Percentiles rank a stretch among this genome's conserved stretches.
Conservation (phyloP, 345 rosid species). For the Balakata baccata region DNA sequence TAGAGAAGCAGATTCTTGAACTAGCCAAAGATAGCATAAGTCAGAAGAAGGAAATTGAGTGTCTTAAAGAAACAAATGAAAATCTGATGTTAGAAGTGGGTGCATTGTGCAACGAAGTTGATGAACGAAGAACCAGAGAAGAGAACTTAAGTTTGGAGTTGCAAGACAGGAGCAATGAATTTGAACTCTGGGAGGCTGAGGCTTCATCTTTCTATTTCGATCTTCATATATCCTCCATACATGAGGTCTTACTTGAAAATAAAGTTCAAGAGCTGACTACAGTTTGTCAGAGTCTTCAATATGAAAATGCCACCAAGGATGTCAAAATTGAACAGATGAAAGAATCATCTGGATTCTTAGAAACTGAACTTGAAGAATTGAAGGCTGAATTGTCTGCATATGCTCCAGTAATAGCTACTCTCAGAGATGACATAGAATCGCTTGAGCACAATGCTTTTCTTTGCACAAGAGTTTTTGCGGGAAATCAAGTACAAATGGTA, state of each 20-base stretch:
- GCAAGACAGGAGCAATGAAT: conserved; percentile 69
- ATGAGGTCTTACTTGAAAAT: conserved; percentile 59
- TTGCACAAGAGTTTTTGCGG: conserved; percentile 27
- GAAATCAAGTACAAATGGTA: conserved; percentile 36
- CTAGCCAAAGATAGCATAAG: conserved; percentile 36
- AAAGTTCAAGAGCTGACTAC: conserved; percentile 34
- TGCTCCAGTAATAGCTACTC: conserved; percentile 24
- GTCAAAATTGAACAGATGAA: conserved; percentile 23
- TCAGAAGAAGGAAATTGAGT: conserved; percentile 45
- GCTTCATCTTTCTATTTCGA: conserved; percentile 88
- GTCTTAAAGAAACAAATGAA: conserved; percentile 48
- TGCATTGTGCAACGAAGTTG: conserved; percentile 41
- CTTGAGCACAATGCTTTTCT: conserved; percentile 32
- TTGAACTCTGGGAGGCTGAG: conserved; percentile 86
- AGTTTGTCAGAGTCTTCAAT: conserved; percentile 21
- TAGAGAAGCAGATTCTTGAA: conserved; percentile 45
- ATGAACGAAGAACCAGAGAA: conserved; percentile 51
- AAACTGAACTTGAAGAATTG: conserved; percentile 26
- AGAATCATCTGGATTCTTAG: conserved; percentile 20
- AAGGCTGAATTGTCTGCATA: conserved; percentile 31
- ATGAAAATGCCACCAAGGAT: conserved; percentile 27
- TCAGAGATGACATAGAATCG: conserved; percentile 23
- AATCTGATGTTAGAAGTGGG: conserved; percentile 49
- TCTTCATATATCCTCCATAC: conserved; percentile 64
- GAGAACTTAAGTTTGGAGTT: conserved; percentile 69